Evolutionary conservation across 2,329 filamentous ascomycete species (phyloP).

Genomic region (Chaetomium globosum): DNA sequence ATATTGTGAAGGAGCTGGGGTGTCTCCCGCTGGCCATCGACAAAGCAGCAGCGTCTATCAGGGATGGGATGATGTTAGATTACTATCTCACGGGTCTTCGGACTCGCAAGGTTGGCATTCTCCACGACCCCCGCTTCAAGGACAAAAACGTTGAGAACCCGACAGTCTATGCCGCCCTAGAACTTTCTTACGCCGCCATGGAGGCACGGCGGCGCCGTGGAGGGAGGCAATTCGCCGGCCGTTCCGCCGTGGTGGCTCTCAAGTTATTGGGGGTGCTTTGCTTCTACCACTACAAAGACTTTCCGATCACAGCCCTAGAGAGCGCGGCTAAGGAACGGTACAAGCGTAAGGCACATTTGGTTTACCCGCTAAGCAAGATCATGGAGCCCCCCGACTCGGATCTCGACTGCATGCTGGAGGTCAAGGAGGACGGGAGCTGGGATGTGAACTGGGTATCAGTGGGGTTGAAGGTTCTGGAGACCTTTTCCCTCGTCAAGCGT

Average conservation of each 20-base stretch:
- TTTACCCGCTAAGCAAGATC: constrained; percentile 3
- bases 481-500: constrained; percentile 34
- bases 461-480: constrained; percentile 23
- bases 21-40: constrained; percentile 40
- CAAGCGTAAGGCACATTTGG: not conserved
- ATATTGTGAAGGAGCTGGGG: constrained; percentile 34
- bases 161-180: constrained; percentile 37
- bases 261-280: constrained; percentile 37
- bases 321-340: constrained; percentile 24
- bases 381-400: not conserved
- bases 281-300: constrained; percentile 39
- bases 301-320: constrained; percentile 29
- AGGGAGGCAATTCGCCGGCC: constrained; percentile 15
- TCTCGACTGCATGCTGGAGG: not conserved
- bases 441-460: not conserved
- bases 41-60: constrained; percentile 35
- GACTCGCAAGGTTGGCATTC: constrained; percentile 26
- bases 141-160: constrained; percentile 27
- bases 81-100: constrained; percentile 31
- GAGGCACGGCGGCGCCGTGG: constrained; percentile 19
- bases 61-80: constrained; percentile 20
- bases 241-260: constrained; percentile 32
- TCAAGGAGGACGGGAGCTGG: constrained; percentile 21
- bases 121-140: constrained; percentile 24
- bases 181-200: constrained; percentile 37